Evolutionary conservation across 2,329 filamentous ascomycete genomes (phyloP).

Genomic region (Alternaria postmessia): DNA sequence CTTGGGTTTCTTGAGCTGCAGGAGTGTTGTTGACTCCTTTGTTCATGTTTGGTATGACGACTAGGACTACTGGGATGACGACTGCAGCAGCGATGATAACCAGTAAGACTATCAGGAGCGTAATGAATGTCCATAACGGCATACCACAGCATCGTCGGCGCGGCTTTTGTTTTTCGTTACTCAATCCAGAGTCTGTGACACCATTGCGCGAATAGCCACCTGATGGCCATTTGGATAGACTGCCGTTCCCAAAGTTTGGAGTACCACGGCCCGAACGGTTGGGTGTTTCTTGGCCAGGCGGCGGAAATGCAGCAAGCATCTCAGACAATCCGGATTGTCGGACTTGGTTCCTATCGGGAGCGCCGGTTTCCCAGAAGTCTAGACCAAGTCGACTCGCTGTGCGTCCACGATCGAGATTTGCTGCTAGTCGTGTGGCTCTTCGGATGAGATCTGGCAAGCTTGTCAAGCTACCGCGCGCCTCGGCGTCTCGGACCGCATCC

Average conservation of each 20-base stretch:
- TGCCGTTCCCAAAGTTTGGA: slow-evolving; percentile 45
- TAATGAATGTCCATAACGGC: slow-evolving; percentile 78
- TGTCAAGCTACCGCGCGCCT: slow-evolving; percentile 87
- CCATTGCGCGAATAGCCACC: slow-evolving; percentile 18
- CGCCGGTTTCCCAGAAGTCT: slow-evolving; percentile 56
- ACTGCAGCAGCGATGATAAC: slow-evolving; percentile 81
- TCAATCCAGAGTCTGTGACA: slow-evolving; percentile 28
- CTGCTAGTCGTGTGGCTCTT: slow-evolving; percentile 83
- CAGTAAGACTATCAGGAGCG: slow-evolving; percentile 71
- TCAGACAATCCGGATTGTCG: slow-evolving; percentile 65
- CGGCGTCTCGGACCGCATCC: slow-evolving; percentile 79
- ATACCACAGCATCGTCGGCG: slow-evolving; percentile 82
- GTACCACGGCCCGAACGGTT: slow-evolving; percentile 24
- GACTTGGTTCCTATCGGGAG: slow-evolving; percentile 40
- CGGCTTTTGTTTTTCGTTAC: slow-evolving; percentile 44
- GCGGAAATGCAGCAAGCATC: slow-evolving; percentile 71
- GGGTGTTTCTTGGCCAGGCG: slow-evolving; percentile 61
- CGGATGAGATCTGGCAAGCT: slow-evolving; percentile 91
- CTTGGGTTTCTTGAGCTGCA: slow-evolving; percentile 30
- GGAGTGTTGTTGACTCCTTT: slow-evolving; percentile 26
- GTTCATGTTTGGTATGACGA: slow-evolving; percentile 64
- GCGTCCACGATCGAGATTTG: slow-evolving; percentile 84
- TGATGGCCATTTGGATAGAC: slow-evolving; percentile 42
- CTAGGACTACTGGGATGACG: slow-evolving; percentile 75
- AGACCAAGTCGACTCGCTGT: slow-evolving; percentile 67